phyloP scores from a whole-genome alignment of 129 eudicot species.

The Flaveria ramosissima region DNA sequence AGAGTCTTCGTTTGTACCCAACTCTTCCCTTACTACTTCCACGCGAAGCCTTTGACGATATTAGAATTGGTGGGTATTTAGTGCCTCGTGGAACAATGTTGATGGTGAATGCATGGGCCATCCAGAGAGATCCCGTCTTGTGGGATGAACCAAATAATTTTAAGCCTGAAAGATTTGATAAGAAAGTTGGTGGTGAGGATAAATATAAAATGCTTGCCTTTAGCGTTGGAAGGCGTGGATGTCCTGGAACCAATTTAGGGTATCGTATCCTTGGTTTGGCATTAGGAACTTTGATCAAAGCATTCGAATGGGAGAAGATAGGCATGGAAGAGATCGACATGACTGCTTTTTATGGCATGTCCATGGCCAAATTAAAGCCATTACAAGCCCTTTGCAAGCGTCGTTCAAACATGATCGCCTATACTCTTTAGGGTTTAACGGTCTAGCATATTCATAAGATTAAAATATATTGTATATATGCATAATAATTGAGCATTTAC shows the following conservation, averaged over 20 bases:
- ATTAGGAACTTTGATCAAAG: slow-evolving; percentile 30
- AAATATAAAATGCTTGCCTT: slow-evolving; percentile 28
- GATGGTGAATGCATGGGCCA: background rate
- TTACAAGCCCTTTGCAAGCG: slow-evolving; percentile 28
- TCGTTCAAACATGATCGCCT: background rate
- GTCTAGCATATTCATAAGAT: too few species aligned
- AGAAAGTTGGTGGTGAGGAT: slow-evolving; percentile 17
- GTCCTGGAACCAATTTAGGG: slow-evolving; percentile 23
- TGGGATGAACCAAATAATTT: slow-evolving; percentile 28
- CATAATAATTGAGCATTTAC: too few species aligned
- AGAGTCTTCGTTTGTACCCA: background rate
- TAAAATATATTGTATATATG: too few species aligned
- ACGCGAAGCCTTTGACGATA: slow-evolving; percentile 25
- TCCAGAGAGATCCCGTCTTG: background rate
- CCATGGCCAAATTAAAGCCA: slow-evolving; percentile 32
- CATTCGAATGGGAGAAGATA: slow-evolving; percentile 35
- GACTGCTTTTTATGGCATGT: slow-evolving; percentile 24
- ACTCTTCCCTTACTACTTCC: slow-evolving; percentile 6
- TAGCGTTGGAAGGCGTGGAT: slow-evolving; percentile 31
- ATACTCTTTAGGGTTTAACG: background rate
- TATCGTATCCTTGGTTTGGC: slow-evolving; percentile 23
- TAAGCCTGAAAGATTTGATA: slow-evolving; percentile 33
- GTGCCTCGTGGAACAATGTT: slow-evolving; percentile 34
- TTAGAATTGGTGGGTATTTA: slow-evolving; percentile 19
- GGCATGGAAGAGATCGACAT: slow-evolving; percentile 23